phyloP scores from a whole-genome alignment of 208 protist genomes.

The Trypanosoma cruzi region DNA sequence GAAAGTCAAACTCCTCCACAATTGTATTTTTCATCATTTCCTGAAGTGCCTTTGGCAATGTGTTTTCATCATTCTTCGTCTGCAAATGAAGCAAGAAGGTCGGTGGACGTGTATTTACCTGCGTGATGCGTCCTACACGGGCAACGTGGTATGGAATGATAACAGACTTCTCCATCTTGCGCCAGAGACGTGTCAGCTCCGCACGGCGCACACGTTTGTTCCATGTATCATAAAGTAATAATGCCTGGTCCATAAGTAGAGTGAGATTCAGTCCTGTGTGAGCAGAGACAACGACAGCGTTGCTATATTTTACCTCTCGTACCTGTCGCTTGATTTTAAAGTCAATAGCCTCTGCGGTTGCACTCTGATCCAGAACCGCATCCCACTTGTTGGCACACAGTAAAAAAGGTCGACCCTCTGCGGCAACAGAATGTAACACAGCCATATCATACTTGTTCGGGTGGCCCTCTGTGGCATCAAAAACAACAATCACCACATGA shows the following conservation, averaged over 20 bases:
- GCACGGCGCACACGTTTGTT: constrained; percentile 87
- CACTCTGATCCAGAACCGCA: constrained; percentile 84
- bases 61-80: constrained; percentile 86
- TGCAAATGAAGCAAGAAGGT: constrained; percentile 90
- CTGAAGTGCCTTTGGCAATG: constrained; percentile 73
- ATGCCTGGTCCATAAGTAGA: constrained; percentile 84
- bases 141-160: constrained; percentile 90
- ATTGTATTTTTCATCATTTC: constrained; percentile 94
- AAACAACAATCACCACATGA: constrained; percentile 89
- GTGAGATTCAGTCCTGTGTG: constrained; percentile 89
- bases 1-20: constrained; percentile 91
- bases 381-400: constrained; percentile 95
- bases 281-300: constrained; percentile 89
- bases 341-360: constrained; percentile 92
- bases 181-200: constrained; percentile 88
- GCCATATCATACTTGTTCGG: constrained; percentile 94
- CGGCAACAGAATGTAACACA: constrained; percentile 79
- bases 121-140: constrained; percentile 81
- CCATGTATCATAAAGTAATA: constrained; percentile 89
- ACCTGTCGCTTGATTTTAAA: constrained; percentile 93
- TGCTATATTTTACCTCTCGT: constrained; percentile 90
- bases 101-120: constrained; percentile 87
- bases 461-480: constrained; percentile 92
- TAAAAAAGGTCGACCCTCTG: constrained; percentile 87
- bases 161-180: constrained; percentile 91